These are phyloP conservation scores for Trichoderma reesei DNA, from an alignment of 495 filamentous ascomycete genomes.

Conservation along the genomic window DNA sequence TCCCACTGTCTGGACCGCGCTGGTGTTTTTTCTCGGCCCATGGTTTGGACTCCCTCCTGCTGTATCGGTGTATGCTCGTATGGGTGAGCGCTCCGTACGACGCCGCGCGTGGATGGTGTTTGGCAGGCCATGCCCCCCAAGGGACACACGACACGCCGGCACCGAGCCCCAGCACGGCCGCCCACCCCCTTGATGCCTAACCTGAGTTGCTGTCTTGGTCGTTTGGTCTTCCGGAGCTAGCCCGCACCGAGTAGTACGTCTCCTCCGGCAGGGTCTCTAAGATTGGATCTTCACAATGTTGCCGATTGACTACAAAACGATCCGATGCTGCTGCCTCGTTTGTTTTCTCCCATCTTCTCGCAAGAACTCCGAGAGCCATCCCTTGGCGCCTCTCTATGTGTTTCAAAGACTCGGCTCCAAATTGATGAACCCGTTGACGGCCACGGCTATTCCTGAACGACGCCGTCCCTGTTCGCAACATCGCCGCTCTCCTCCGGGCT, in stretches of 20 bases:
- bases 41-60: not conserved
- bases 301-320: not conserved
- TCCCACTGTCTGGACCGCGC: constrained; percentile 4
- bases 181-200: constrained; percentile 8
- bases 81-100: constrained; percentile 7
- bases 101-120: constrained; percentile 4
- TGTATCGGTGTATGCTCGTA: constrained; percentile 8
- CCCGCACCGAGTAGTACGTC: constrained; percentile 1
- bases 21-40: not conserved
- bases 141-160: not conserved
- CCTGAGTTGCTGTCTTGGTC: constrained; percentile 7
- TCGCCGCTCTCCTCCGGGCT: not conserved
- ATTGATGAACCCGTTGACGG: not conserved
- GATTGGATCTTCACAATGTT: constrained; percentile 6
- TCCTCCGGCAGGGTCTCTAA: constrained; percentile 5
- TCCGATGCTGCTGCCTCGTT: constrained; percentile 1
- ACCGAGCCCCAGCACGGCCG: not conserved
- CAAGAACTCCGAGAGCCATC: not conserved
- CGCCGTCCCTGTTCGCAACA: constrained; percentile 11
- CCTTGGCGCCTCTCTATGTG: not conserved
- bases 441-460: not conserved
- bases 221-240: constrained; percentile 5
- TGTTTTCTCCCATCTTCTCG: not conserved
- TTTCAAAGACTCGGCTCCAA: not conserved
- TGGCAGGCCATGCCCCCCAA: not conserved